Conservation (phyloP, 129 eudicot genomes). For the Saposhnikovia divaricata region DNA sequence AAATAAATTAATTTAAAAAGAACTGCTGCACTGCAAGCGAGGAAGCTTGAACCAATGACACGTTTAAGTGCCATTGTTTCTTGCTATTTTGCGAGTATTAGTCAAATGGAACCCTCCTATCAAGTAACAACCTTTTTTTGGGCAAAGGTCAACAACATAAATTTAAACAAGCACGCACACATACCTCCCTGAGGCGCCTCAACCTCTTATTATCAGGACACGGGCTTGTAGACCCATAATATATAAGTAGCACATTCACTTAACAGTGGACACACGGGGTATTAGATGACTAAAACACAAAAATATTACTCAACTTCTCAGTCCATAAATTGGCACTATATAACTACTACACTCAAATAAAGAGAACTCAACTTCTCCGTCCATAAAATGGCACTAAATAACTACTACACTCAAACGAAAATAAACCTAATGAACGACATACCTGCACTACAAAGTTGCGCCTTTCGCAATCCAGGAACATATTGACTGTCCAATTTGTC, state of each 20-base stretch:
- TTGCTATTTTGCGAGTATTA: neutral
- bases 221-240: neutral
- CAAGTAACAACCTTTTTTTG: neutral
- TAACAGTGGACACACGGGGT: neutral
- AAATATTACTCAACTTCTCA: neutral
- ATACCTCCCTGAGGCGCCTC: neutral
- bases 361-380: no score
- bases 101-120: neutral
- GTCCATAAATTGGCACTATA: neutral
- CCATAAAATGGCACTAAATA: no score
- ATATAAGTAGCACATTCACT: neutral
- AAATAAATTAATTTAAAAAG: neutral
- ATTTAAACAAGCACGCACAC: neutral
- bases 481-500: conserved; percentile 71
- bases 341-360: neutral
- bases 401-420: neutral
- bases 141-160: neutral
- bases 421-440: neutral
- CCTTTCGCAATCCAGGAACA: conserved; percentile 93
- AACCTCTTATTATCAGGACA: neutral
- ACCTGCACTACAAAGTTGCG: conserved; percentile 95
- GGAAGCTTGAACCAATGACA: neutral
- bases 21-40: no score
- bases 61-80: neutral
- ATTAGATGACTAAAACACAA: neutral